Conservation (phyloP, 2,329 filamentous ascomycete species). For the Sporothrix brasiliensis region DNA sequence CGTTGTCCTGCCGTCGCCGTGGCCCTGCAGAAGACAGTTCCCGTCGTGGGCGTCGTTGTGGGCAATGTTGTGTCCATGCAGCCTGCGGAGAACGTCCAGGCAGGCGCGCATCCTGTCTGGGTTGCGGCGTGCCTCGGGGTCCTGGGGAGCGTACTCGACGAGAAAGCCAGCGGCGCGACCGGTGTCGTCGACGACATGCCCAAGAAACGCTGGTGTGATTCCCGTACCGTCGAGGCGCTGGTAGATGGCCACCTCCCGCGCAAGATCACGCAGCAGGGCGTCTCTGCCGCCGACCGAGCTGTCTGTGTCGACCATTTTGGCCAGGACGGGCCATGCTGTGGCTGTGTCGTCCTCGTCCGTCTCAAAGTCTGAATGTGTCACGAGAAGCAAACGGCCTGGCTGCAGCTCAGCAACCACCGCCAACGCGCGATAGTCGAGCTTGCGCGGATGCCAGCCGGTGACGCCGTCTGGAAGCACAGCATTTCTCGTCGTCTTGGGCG, state of each 20-base stretch:
- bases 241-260: slow-evolving; percentile 32
- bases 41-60: slow-evolving; percentile 36
- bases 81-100: slow-evolving; percentile 26
- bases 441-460: slow-evolving; percentile 32
- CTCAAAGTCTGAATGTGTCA: slow-evolving; percentile 30
- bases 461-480: neutral
- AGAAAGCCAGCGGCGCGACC: slow-evolving; percentile 31
- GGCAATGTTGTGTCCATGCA: slow-evolving; percentile 32
- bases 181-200: slow-evolving; percentile 28
- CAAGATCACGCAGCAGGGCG: slow-evolving; percentile 1
- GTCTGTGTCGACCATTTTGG: slow-evolving; percentile 29
- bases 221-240: slow-evolving; percentile 24
- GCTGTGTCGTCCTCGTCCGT: neutral
- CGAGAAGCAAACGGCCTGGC: slow-evolving; percentile 32
- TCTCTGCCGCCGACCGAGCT: neutral
- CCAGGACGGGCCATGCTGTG: slow-evolving; percentile 4
- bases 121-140: neutral
- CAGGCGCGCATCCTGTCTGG: slow-evolving; percentile 24
- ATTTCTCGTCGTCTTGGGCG: neutral
- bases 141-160: slow-evolving; percentile 31
- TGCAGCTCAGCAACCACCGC: slow-evolving; percentile 26
- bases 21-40: slow-evolving; percentile 33
- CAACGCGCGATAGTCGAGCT: slow-evolving; percentile 27
- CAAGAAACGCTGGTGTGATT: slow-evolving; percentile 32
- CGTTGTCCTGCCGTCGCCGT: slow-evolving; percentile 21